These are phyloP conservation scores for Bjerkandera adusta DNA, from an alignment of 1,284 basidiomycete species.

Conservation along the genomic window DNA sequence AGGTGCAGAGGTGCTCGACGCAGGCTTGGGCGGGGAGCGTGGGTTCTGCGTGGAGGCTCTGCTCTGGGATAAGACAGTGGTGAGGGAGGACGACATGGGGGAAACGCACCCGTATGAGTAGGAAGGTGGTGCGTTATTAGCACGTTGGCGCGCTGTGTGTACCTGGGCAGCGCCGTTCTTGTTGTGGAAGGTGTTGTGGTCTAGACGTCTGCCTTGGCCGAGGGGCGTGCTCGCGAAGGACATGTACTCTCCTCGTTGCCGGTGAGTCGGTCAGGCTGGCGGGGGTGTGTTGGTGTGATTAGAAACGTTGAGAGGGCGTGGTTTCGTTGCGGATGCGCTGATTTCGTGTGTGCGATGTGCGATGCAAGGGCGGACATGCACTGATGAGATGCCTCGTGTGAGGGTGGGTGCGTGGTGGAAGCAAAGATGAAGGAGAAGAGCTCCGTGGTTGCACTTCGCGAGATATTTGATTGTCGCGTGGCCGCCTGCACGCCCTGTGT, in stretches of 20 bases:
- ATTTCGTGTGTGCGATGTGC: slow-evolving; percentile 5
- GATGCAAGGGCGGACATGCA: slow-evolving; percentile 7
- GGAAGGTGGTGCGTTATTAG: slow-evolving; percentile 47
- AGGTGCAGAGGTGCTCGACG: slow-evolving; percentile 18
- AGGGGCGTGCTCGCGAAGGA: slow-evolving; percentile 81
- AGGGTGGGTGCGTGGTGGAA: slow-evolving; percentile 11
- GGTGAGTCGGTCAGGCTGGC: neutral
- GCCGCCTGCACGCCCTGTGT: slow-evolving; percentile 8
- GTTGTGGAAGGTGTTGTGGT: slow-evolving; percentile 73
- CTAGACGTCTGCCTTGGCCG: slow-evolving; percentile 79
- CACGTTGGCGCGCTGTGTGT: slow-evolving; percentile 31
- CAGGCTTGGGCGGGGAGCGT: slow-evolving; percentile 57
- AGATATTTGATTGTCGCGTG: slow-evolving; percentile 2
- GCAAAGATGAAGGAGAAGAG: slow-evolving; percentile 1
- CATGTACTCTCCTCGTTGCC: slow-evolving; percentile 52
- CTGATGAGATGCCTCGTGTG: slow-evolving; percentile 12
- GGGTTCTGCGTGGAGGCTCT: slow-evolving; percentile 58
- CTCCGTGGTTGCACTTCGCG: neutral
- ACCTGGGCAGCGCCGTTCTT: slow-evolving; percentile 34
- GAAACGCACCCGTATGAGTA: slow-evolving; percentile 65
- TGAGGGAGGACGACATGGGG: slow-evolving; percentile 13
- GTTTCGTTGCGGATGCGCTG: slow-evolving; percentile 8
- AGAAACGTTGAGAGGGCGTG: slow-evolving; percentile 11
- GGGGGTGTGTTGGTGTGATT: slow-evolving; percentile 1
- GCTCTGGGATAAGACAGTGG: slow-evolving; percentile 23